Evolutionary conservation across 2,329 filamentous ascomycete genomes (phyloP).

Genomic region (Claviceps monticola): DNA sequence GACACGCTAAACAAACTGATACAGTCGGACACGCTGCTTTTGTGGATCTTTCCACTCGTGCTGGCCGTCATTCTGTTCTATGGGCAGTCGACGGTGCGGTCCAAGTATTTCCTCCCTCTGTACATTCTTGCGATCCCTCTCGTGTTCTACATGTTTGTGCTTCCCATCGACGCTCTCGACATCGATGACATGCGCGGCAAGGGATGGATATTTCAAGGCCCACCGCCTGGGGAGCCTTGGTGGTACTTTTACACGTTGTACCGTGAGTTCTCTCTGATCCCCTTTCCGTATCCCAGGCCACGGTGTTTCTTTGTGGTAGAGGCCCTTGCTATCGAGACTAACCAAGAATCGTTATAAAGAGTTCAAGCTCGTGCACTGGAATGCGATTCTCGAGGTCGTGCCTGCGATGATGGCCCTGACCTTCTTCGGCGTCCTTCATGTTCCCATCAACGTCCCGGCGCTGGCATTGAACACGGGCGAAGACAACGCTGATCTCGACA

Average conservation of each 20-base stretch:
- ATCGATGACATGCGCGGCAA: slow-evolving; percentile 51
- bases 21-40: slow-evolving; percentile 55
- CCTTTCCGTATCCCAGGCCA: background rate
- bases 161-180: slow-evolving; percentile 52
- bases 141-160: slow-evolving; percentile 66
- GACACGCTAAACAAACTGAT: slow-evolving; percentile 64
- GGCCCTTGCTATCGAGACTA: background rate
- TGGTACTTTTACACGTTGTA: slow-evolving; percentile 97
- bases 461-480: slow-evolving; percentile 81
- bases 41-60: slow-evolving; percentile 71
- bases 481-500: slow-evolving; percentile 81
- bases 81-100: slow-evolving; percentile 61
- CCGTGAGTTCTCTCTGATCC: slow-evolving; percentile 37
- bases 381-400: slow-evolving; percentile 67
- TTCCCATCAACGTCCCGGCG: slow-evolving; percentile 95
- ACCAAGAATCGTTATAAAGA: slow-evolving; percentile 32
- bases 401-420: slow-evolving; percentile 95
- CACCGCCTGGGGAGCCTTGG: slow-evolving; percentile 76
- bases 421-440: slow-evolving; percentile 93
- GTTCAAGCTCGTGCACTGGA: slow-evolving; percentile 69
- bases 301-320: background rate
- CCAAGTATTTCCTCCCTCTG: slow-evolving; percentile 71
- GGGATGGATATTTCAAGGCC: slow-evolving; percentile 88
- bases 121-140: slow-evolving; percentile 73
- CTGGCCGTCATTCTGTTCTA: slow-evolving; percentile 66